These are phyloP conservation scores for Pseudogymnoascus sp. DNA, from an alignment of 2,329 filamentous ascomycete species.

Conservation along the genomic window DNA sequence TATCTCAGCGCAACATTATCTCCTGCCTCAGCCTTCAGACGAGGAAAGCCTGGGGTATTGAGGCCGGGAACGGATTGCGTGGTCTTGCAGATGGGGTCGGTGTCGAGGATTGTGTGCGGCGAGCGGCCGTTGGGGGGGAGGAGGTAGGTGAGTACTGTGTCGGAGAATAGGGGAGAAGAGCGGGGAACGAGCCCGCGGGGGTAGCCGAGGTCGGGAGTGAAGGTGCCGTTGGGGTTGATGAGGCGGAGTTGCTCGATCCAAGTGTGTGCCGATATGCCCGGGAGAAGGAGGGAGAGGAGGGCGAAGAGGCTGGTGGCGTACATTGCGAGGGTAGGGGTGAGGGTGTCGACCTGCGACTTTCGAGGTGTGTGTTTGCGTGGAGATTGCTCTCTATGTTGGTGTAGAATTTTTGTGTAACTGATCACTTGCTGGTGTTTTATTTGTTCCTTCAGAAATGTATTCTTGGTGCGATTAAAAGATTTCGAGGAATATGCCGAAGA, in stretches of 20 bases:
- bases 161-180: conserved; percentile 44
- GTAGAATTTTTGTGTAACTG: background rate
- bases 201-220: conserved; percentile 64
- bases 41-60: conserved; percentile 15
- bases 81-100: conserved; percentile 26
- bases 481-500: background rate
- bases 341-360: conserved; percentile 1
- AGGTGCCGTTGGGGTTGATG: conserved; percentile 64
- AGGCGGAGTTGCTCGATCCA: conserved; percentile 72
- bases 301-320: background rate
- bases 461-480: background rate
- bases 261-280: conserved; percentile 50
- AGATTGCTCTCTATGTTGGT: background rate
- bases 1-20: conserved; percentile 61
- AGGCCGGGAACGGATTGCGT: conserved; percentile 12
- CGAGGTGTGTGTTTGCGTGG: background rate
- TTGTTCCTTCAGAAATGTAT: background rate
- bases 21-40: conserved; percentile 43
- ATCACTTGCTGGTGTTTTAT: background rate
- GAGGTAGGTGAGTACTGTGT: conserved; percentile 42
- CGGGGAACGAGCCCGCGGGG: conserved; percentile 60
- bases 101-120: conserved; percentile 51
- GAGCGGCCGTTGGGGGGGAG: background rate
- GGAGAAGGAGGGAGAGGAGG: background rate
- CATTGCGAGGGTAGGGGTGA: background rate